Evolutionary conservation across 148 eudicot species (phyloP).

Genomic region (Dysphania ambrosioides): DNA sequence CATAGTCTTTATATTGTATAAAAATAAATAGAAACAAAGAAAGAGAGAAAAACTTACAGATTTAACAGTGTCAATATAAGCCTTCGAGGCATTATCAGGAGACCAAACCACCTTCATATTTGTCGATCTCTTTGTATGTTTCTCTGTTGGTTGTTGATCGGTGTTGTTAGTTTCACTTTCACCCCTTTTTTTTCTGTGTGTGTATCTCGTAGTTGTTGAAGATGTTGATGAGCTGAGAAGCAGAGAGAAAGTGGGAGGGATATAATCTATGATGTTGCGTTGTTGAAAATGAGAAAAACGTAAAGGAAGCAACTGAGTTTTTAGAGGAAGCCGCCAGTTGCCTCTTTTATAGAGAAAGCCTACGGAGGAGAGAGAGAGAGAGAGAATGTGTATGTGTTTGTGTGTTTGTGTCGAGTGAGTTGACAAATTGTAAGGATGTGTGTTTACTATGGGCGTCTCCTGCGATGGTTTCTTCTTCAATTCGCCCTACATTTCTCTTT

Average conservation of each 20-base stretch:
- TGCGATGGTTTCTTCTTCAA: too few species aligned
- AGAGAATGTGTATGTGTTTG: too few species aligned
- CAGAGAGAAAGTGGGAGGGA: not conserved
- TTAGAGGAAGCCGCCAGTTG: not conserved
- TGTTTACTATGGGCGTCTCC: too few species aligned
- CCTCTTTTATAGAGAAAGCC: not conserved
- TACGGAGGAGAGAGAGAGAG: not conserved
- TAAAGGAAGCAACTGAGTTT: not conserved
- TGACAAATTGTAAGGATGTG: not conserved
- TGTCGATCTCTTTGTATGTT: too few species aligned
- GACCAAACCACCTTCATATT: slow-evolving; percentile 86
- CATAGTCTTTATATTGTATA: too few species aligned
- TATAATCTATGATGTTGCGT: too few species aligned
- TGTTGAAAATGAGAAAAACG: not conserved
- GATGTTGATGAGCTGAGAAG: not conserved
- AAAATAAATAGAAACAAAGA: too few species aligned
- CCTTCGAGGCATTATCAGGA: slow-evolving; percentile 73
- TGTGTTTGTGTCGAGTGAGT: too few species aligned
- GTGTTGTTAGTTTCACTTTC: not conserved
- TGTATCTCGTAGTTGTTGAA: too few species aligned
- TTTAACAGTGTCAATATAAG: slow-evolving; percentile 76
- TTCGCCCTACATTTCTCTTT: not conserved
- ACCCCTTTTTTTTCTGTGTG: too few species aligned
- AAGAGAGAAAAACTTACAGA: slow-evolving; percentile 42
- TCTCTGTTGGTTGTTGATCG: not conserved